A percentile compares a stretch with the other conserved stretches of the same genome.
These are phyloP conservation scores for Pichia sp. DNA, from an alignment of 1,139 yeast genomes.

Conservation along the genomic window DNA sequence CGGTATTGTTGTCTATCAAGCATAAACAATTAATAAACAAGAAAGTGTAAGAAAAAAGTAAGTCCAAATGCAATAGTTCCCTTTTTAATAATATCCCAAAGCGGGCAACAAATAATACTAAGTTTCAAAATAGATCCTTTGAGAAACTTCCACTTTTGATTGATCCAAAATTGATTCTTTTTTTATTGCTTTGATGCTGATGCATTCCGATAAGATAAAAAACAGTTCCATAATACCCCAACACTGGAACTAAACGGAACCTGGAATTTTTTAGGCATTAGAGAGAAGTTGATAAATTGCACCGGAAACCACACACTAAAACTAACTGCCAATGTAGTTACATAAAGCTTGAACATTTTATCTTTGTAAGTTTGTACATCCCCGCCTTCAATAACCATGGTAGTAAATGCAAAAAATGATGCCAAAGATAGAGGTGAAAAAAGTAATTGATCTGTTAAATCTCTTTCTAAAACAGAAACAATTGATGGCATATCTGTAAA, in stretches of 20 bases:
- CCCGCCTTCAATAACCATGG: slow-evolving; percentile 74
- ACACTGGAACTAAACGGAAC: slow-evolving; percentile 88
- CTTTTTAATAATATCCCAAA: too few relatives aligned
- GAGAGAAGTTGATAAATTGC: slow-evolving; percentile 78
- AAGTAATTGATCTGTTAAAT: slow-evolving; percentile 80
- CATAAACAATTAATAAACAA: too few relatives aligned
- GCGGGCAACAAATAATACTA: too few relatives aligned
- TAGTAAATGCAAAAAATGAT: slow-evolving; percentile 78
- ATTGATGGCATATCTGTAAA: slow-evolving; percentile 78
- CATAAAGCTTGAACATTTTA: slow-evolving; percentile 60
- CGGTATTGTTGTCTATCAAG: background rate
- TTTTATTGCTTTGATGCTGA: slow-evolving; percentile 4
- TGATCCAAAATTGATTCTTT: too few relatives aligned
- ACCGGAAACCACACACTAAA: slow-evolving; percentile 94
- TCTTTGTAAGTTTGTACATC: slow-evolving; percentile 54
- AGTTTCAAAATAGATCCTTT: too few relatives aligned
- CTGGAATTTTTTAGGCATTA: slow-evolving; percentile 74
- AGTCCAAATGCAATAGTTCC: background rate
- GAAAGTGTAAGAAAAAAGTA: background rate
- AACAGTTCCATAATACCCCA: slow-evolving; percentile 92
- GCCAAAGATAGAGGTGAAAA: slow-evolving; percentile 83
- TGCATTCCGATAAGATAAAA: slow-evolving; percentile 68
- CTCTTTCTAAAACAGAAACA: slow-evolving; percentile 78
- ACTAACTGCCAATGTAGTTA: slow-evolving; percentile 72
- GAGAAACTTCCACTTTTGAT: too few relatives aligned